Conservation (phyloP, 768 basidiomycete species). For the Mycena amicta region DNA sequence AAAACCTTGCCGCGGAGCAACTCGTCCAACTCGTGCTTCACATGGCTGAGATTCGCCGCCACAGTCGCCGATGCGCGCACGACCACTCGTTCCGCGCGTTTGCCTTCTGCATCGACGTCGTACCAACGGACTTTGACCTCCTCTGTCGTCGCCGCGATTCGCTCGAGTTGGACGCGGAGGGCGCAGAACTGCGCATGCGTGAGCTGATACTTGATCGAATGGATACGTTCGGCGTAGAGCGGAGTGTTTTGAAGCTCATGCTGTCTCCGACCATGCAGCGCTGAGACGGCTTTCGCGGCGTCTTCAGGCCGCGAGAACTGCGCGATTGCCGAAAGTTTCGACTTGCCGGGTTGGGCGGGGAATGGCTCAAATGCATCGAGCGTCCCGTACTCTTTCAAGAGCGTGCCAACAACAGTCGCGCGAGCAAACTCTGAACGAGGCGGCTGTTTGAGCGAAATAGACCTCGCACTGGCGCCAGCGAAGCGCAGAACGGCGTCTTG, state of each 20-base stretch:
- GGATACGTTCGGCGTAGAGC: conserved; percentile 41
- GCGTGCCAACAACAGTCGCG: conserved; percentile 33
- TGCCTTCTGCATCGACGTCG: conserved; percentile 15
- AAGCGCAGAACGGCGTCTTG: conserved; percentile 36
- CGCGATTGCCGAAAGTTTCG: conserved; percentile 45
- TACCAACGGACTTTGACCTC: conserved; percentile 39
- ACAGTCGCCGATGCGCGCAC: conserved; percentile 44
- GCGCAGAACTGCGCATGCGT: conserved; percentile 34
- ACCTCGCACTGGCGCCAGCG: background rate
- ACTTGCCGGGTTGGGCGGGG: conserved; percentile 31
- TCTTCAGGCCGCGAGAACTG: conserved; percentile 37
- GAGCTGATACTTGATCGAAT: conserved; percentile 44
- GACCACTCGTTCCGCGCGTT: conserved; percentile 30
- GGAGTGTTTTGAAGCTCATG: conserved; percentile 39
- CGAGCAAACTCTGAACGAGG: conserved; percentile 24
- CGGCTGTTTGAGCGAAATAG: background rate
- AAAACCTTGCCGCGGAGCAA: conserved; percentile 44
- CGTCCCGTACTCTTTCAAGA: conserved; percentile 38
- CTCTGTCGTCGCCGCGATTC: conserved; percentile 26
- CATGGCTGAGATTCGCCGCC: conserved; percentile 34
- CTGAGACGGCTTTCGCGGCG: conserved; percentile 35
- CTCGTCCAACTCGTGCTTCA: conserved; percentile 40
- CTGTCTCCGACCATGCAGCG: conserved; percentile 33
- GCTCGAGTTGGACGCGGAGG: conserved; percentile 40
- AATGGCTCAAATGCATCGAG: conserved; percentile 43